A percentile compares a stretch with the other conserved stretches of the same genome.
Conservation (phyloP, 805 yeast genomes). For the Ogataea angusta region DNA sequence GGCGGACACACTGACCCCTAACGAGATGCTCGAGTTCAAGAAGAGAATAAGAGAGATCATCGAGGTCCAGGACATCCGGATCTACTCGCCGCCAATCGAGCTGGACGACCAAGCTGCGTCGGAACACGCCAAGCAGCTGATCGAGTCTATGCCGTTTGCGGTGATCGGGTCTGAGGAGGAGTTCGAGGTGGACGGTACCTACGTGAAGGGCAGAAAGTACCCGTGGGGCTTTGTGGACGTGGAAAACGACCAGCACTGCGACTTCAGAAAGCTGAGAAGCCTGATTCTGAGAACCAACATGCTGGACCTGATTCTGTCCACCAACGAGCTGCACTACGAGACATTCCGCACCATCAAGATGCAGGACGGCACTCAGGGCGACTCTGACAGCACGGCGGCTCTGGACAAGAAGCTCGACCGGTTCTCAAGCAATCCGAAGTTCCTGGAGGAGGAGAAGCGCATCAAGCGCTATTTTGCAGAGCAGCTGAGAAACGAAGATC, state of each 20-base stretch:
- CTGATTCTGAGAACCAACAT: constrained; percentile 77
- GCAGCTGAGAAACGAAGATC: constrained; percentile 95
- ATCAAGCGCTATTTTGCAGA: constrained; percentile 93
- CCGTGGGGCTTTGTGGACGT: constrained; percentile 92
- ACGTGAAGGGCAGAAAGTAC: constrained; percentile 76
- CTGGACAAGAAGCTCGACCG: constrained; percentile 36
- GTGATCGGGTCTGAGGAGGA: constrained; percentile 75
- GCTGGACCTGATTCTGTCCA: constrained; percentile 75
- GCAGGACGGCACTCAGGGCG: constrained; percentile 35
- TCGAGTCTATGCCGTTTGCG: constrained; percentile 86
- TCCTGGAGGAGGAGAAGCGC: constrained; percentile 93
- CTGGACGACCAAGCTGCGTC: constrained; percentile 69
- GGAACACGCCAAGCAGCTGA: constrained; percentile 76
- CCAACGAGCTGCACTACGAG: constrained; percentile 80
- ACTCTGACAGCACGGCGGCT: constrained; percentile 19
- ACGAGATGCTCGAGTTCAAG: constrained; percentile 67
- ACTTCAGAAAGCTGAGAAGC: constrained; percentile 76
- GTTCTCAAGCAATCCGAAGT: constrained; percentile 74
- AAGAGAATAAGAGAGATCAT: constrained; percentile 76
- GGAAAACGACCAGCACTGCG: constrained; percentile 82
- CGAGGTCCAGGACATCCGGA: constrained; percentile 77
- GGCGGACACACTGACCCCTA: constrained; percentile 77
- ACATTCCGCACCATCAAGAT: constrained; percentile 71
- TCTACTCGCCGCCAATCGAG: constrained; percentile 82
- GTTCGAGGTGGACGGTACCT: constrained; percentile 60